Base-by-base conservation (phyloP, 371 early-diverging fungal genomes). In the Mucor plumbeus region DNA sequence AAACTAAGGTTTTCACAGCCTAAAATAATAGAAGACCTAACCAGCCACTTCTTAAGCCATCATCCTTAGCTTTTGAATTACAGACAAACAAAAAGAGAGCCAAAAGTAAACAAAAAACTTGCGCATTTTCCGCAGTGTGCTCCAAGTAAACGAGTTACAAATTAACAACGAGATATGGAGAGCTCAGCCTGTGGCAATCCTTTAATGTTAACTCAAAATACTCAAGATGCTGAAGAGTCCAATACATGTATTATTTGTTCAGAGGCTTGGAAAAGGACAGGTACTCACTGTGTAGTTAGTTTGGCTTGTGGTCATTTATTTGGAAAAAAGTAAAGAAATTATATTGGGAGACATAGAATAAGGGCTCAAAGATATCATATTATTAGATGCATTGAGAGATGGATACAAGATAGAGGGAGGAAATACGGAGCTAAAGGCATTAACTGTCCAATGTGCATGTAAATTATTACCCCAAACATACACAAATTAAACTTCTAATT, bases 251-350 rank as follows among this genome's bases (percentile, higher is more conserved):
- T 40, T 9, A 63, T 73, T 31, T 73, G 73, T 64, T 64, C 60
- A 11, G 67, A 69, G 8, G 35, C 35, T 38, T 73, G 73, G 73
- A 57, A 39, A 19, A 43, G 36, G 26, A 54, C 38, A 35, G 73
- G 70, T 5, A 9, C 33, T 3, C 73, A 73, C 60, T 36, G 63
- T 31, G 31, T 61, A 47, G 64, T 69, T 8, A 69, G 70, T 64
- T 57, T 73, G 26, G 55, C 55, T 8, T 73, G 73, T 56, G 73
- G 73, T 1, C 73, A 73, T 56, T 50, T 71, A 34, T 71, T 71
- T 64, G 72, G 72, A 17, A 54, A 67, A 63, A 71, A 48, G 72
- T 59, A 57, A 61, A 14, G 6, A 14, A 21, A 11, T 9, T 11
- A 4, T 53, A 3, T 31, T 21, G 26, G 11, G 1, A 26, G 11